Evolutionary conservation across 192 early-diverging fungal species (phyloP).

Genomic region (Linnemannia hyalina): DNA sequence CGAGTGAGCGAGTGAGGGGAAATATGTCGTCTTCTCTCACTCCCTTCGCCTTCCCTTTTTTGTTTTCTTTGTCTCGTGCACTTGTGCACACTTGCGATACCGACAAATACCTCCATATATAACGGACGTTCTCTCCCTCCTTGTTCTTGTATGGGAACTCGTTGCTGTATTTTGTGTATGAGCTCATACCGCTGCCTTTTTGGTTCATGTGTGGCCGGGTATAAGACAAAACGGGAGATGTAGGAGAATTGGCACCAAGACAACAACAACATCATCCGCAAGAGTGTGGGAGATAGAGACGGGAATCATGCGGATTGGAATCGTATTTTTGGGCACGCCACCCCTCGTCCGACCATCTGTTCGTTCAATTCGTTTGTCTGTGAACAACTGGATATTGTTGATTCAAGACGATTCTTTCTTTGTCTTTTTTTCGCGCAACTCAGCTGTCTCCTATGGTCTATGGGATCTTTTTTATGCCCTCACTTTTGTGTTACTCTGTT

Average conservation of each 20-base stretch:
- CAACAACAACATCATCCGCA: not conserved
- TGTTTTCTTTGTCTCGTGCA: not conserved
- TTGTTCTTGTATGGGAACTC: not conserved
- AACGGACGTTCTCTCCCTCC: not conserved
- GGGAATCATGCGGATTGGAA: slow-evolving; percentile 13
- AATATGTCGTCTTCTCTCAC: slow-evolving; percentile 2
- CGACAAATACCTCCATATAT: not conserved
- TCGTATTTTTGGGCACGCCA: not conserved
- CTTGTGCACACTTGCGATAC: not conserved
- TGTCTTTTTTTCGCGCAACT: not conserved
- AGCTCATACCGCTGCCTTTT: not conserved
- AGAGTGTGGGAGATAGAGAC: slow-evolving; percentile 3
- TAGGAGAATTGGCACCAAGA: slow-evolving; percentile 1
- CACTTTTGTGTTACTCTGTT: not conserved
- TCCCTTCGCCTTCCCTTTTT: too few species aligned
- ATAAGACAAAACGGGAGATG: not conserved
- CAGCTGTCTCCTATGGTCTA: too few species aligned
- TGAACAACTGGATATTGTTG: not conserved
- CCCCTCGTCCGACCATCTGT: not conserved
- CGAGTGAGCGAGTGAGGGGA: not conserved
- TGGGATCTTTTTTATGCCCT: not conserved
- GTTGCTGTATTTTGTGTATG: not conserved
- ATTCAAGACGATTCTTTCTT: not conserved
- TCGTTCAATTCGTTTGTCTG: not conserved
- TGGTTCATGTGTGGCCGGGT: not conserved